These are phyloP conservation scores for Juglanconis juglandina DNA, from an alignment of 2,329 filamentous ascomycete species.

Conservation along the genomic window DNA sequence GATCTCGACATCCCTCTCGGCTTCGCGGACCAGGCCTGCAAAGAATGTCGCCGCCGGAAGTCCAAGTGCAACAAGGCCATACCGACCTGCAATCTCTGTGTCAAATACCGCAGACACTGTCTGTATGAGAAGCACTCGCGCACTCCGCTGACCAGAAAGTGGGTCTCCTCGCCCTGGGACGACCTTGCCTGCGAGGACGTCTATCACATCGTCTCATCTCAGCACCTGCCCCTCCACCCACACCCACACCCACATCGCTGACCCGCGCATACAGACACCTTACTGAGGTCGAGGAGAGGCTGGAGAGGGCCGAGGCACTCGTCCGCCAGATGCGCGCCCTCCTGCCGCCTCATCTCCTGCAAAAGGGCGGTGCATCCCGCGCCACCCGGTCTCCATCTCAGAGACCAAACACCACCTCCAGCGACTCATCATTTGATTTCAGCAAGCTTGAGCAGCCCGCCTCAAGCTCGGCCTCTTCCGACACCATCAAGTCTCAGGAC, in stretches of 20 bases:
- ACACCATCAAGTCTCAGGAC: slow-evolving; percentile 4
- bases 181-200: too few relatives aligned
- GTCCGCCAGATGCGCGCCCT: slow-evolving; percentile 28
- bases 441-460: slow-evolving; percentile 15
- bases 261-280: slow-evolving; percentile 30
- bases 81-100: slow-evolving; percentile 37
- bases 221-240: too few relatives aligned
- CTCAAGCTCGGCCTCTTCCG: slow-evolving; percentile 10
- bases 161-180: slow-evolving; percentile 17
- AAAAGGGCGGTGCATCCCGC: slow-evolving; percentile 15
- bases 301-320: slow-evolving; percentile 33
- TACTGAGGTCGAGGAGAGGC: slow-evolving; percentile 40
- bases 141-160: slow-evolving; percentile 46
- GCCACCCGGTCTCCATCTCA: slow-evolving; percentile 5
- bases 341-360: slow-evolving; percentile 25
- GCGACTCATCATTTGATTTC: slow-evolving; percentile 18
- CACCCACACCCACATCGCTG: slow-evolving; percentile 5
- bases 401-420: slow-evolving; percentile 7
- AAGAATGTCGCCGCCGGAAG: slow-evolving; percentile 39
- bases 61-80: slow-evolving; percentile 36
- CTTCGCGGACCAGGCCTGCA: slow-evolving; percentile 33
- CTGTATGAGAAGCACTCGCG: slow-evolving; percentile 46
- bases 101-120: slow-evolving; percentile 42
- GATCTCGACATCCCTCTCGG: slow-evolving; percentile 19
- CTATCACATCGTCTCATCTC: not conserved